Evolutionary conservation across 495 filamentous ascomycete species (phyloP).

Genomic region (Daldinia vernicosa): DNA sequence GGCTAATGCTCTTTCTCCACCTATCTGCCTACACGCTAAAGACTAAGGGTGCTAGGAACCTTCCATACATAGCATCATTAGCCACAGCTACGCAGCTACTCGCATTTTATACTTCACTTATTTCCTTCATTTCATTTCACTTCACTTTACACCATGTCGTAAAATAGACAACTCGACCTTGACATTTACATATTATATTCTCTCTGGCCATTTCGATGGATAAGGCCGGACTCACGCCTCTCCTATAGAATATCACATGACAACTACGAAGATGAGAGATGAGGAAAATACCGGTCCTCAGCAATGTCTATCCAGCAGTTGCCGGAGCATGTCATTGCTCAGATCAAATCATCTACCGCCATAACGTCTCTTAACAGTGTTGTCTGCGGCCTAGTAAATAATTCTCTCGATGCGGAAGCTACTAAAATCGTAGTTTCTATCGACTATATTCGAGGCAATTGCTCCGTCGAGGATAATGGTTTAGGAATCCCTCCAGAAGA

Average conservation of each 20-base stretch:
- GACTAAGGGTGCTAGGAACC: neutral
- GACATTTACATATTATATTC: neutral
- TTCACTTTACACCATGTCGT: neutral
- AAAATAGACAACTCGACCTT: neutral
- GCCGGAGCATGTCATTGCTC: constrained; percentile 78
- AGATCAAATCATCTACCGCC: constrained; percentile 84
- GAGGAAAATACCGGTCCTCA: constrained; percentile 10
- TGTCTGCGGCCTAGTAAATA: constrained; percentile 78
- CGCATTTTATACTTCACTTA: neutral
- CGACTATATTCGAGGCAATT: constrained; percentile 79
- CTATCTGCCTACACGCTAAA: neutral
- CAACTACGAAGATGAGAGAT: constrained; percentile 25
- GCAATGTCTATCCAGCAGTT: constrained; percentile 74
- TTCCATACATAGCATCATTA: neutral
- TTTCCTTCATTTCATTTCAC: neutral
- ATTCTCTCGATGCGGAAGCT: constrained; percentile 84
- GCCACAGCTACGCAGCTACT: neutral
- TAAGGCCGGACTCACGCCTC: neutral
- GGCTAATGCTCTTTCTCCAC: neutral
- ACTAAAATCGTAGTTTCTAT: constrained; percentile 74
- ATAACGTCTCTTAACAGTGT: constrained; percentile 81
- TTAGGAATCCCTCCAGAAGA: constrained; percentile 76
- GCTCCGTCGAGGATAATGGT: constrained; percentile 89
- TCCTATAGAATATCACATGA: neutral
- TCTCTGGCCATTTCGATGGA: neutral